Conservation (phyloP, 768 basidiomycete species). For the Termitomyces sp. region DNA sequence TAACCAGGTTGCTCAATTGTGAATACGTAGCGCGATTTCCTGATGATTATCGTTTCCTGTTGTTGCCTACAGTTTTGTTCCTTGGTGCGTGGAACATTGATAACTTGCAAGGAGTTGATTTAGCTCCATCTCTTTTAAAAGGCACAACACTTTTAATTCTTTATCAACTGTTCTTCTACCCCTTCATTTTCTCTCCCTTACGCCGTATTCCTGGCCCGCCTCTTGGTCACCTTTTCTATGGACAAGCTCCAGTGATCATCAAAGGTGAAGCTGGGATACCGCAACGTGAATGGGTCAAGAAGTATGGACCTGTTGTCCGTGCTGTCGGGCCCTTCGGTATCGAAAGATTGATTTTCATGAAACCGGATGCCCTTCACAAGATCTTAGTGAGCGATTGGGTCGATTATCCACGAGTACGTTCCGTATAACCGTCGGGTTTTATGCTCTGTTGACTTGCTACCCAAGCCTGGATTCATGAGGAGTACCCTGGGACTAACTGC, state of each 20-base stretch:
- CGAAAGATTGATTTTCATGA: slow-evolving; percentile 39
- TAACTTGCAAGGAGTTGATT: not conserved
- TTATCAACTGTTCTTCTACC: slow-evolving; percentile 27
- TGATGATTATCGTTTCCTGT: not conserved
- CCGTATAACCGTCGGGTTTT: not conserved
- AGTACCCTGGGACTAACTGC: slow-evolving; percentile 36
- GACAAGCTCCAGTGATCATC: slow-evolving; percentile 35
- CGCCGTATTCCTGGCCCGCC: slow-evolving; percentile 34
- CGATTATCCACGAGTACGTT: slow-evolving; percentile 37
- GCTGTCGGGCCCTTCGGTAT: slow-evolving; percentile 40
- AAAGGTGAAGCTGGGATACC: slow-evolving; percentile 35
- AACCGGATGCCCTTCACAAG: slow-evolving; percentile 39
- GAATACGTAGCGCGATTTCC: not conserved
- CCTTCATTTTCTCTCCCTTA: slow-evolving; percentile 31
- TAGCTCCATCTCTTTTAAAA: not conserved
- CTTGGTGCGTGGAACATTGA: slow-evolving; percentile 1
- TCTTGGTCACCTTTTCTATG: slow-evolving; percentile 25
- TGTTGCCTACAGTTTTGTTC: not conserved
- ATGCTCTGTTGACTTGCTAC: not conserved
- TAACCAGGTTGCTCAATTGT: not conserved
- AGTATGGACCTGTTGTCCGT: slow-evolving; percentile 39
- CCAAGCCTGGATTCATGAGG: slow-evolving; percentile 38
- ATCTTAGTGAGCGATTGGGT: slow-evolving; percentile 41
- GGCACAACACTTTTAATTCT: slow-evolving; percentile 14
- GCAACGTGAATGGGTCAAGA: slow-evolving; percentile 42